phyloP scores from a whole-genome alignment of 306 rosid genomes.

The Dicorynia guianensis region DNA sequence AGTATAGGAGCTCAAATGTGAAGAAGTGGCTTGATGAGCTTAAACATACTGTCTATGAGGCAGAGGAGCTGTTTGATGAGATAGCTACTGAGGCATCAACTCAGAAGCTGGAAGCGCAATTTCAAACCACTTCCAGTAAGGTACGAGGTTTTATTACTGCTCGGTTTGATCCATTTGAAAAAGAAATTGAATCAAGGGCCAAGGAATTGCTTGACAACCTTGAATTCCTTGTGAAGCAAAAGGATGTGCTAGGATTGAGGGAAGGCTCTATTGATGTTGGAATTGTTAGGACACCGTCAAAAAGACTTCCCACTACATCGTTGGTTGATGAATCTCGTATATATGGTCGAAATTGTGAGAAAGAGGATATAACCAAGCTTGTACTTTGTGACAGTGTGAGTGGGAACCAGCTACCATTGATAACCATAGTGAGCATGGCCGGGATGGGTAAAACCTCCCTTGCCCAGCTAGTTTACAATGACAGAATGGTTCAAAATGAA shows the following conservation, averaged over 20 bases:
- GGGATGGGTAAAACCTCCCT: not conserved
- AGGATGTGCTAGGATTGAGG: not conserved
- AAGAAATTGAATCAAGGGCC: not conserved
- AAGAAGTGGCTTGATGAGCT: not conserved
- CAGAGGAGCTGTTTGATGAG: slow-evolving; percentile 16
- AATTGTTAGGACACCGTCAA: not conserved
- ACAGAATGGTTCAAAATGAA: not conserved
- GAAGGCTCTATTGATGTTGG: not conserved
- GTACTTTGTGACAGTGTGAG: not conserved
- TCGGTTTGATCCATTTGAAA: not conserved
- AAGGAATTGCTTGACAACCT: not conserved
- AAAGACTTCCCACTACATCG: not conserved
- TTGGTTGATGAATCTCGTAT: not conserved
- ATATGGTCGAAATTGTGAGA: slow-evolving; percentile 34
- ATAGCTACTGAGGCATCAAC: not conserved
- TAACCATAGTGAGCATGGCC: not conserved
- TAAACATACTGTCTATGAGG: not conserved
- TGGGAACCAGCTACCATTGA: not conserved
- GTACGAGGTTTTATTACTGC: not conserved
- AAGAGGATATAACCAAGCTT: not conserved
- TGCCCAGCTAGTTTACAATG: not conserved
- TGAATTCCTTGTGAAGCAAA: not conserved
- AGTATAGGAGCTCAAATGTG: no score
- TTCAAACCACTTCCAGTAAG: no score
- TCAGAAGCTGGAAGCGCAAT: not conserved